Evolutionary conservation across 225 moss, liverwort and hornwort species (phyloP).

Genomic region (Physcomitrium patens): DNA sequence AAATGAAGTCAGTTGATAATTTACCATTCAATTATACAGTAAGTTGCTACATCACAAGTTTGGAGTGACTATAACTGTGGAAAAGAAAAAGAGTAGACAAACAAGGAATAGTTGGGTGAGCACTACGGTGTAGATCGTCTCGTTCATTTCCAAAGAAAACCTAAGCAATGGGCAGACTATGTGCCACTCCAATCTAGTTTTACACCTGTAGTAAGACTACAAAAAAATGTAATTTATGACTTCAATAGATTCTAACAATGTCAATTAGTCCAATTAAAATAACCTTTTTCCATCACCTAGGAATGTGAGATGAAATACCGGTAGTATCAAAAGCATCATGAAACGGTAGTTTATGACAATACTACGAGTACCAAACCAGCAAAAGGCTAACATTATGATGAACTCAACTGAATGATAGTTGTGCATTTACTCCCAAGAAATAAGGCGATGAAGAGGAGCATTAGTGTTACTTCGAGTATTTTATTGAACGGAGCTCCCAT

Average conservation of each 20-base stretch:
- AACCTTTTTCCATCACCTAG: slow-evolving; percentile 19
- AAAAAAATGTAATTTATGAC: slow-evolving; percentile 8
- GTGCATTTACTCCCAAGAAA: slow-evolving; percentile 21
- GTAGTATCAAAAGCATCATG: slow-evolving; percentile 22
- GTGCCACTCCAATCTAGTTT: too few species aligned
- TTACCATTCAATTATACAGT: too few species aligned
- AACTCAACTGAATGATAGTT: slow-evolving; percentile 10
- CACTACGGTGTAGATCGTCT: too few species aligned
- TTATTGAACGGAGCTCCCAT: slow-evolving; percentile 95
- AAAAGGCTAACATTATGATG: slow-evolving; percentile 25
- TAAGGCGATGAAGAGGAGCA: slow-evolving; percentile 15
- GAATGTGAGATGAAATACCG: slow-evolving; percentile 26
- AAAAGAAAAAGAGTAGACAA: too few species aligned
- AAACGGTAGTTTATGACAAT: slow-evolving; percentile 13
- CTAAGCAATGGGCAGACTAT: too few species aligned
- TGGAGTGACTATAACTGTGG: too few species aligned
- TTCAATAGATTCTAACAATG: slow-evolving; percentile 10
- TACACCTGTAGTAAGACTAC: background rate
- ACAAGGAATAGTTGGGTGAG: too few species aligned
- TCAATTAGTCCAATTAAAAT: slow-evolving; percentile 16
- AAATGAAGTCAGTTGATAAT: too few species aligned
- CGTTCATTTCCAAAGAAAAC: too few species aligned
- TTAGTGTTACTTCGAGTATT: slow-evolving; percentile 34
- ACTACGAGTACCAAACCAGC: slow-evolving; percentile 6
- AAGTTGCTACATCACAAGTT: too few species aligned